Evolutionary conservation across 2,329 filamentous ascomycete species (phyloP).

Genomic region (Colletotrichum tropicicola): DNA sequence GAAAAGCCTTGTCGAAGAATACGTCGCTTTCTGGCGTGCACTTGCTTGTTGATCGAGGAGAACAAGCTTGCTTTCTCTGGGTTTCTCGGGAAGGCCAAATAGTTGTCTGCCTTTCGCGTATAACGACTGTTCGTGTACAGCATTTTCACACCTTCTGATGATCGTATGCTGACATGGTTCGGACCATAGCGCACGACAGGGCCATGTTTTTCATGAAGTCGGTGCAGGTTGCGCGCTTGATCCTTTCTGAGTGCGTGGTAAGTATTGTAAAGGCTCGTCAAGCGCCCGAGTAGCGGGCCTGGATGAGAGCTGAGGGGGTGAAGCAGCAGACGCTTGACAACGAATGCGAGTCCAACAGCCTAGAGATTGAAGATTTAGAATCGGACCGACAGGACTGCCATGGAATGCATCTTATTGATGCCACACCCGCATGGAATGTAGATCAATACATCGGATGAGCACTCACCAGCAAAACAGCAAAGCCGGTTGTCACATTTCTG

Average conservation of each 20-base stretch:
- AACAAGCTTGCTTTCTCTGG: constrained; percentile 9
- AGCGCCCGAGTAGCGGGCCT: not conserved
- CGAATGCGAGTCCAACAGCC: not conserved
- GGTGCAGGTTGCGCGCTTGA: constrained; percentile 8
- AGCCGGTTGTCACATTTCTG: not conserved
- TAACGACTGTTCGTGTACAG: constrained; percentile 14
- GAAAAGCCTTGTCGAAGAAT: constrained; percentile 12
- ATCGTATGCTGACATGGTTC: constrained; percentile 19
- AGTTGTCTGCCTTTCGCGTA: constrained; percentile 7
- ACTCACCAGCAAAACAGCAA: not conserved
- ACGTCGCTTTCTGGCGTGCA: constrained; percentile 8
- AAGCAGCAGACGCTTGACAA: not conserved
- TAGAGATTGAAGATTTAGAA: too few relatives aligned
- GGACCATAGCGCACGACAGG: constrained; percentile 11
- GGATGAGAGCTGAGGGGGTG: constrained; percentile 4
- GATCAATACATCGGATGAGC: not conserved
- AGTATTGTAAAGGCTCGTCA: constrained; percentile 10
- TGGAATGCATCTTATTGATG: not conserved
- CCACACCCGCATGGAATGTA: too few relatives aligned
- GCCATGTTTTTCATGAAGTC: constrained; percentile 1
- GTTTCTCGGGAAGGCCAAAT: constrained; percentile 10
- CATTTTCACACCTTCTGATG: not conserved
- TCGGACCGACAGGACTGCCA: too few relatives aligned
- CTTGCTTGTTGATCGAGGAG: constrained; percentile 14
- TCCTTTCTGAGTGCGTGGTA: constrained; percentile 16